A percentile compares a stretch with the other conserved stretches of the same genome.
phyloP scores from a whole-genome alignment of 2,329 filamentous ascomycete species.

The Ceratocystis papillata region DNA sequence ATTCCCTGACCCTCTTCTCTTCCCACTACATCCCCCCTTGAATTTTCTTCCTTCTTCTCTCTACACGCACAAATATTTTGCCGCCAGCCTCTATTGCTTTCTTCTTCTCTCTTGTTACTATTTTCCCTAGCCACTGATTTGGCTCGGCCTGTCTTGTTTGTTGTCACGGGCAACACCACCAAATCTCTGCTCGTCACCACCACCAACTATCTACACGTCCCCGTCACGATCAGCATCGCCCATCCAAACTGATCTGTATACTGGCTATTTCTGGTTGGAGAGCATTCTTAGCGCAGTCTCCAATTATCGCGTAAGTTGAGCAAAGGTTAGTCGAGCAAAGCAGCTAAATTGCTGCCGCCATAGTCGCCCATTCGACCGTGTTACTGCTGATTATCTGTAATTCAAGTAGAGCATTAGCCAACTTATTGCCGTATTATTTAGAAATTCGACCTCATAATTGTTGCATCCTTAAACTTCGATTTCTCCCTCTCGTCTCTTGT shows the following conservation, averaged over 20 bases:
- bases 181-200: not conserved
- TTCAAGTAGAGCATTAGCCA: too few relatives aligned
- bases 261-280: too few relatives aligned
- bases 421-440: too few relatives aligned
- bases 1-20: slow-evolving; percentile 6
- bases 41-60: not conserved
- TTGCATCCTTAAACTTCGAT: not conserved
- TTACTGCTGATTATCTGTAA: too few relatives aligned
- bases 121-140: slow-evolving; percentile 6
- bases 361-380: too few relatives aligned
- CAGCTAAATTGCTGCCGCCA: not conserved
- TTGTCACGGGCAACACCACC: slow-evolving; percentile 13
- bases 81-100: not conserved
- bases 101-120: not conserved
- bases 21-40: slow-evolving; percentile 15
- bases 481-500: not conserved
- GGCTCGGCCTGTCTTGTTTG: slow-evolving; percentile 7
- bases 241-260: not conserved
- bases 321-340: too few relatives aligned
- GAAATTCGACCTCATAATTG: too few relatives aligned
- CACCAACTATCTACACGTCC: not conserved
- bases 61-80: not conserved
- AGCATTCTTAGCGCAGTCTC: too few relatives aligned
- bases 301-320: slow-evolving; percentile 4
- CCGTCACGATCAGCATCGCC: not conserved